Percentiles rank a stretch among this genome's conserved stretches.
Conservation (phyloP, 371 early-diverging fungal species). For the Mortierella sp. region DNA sequence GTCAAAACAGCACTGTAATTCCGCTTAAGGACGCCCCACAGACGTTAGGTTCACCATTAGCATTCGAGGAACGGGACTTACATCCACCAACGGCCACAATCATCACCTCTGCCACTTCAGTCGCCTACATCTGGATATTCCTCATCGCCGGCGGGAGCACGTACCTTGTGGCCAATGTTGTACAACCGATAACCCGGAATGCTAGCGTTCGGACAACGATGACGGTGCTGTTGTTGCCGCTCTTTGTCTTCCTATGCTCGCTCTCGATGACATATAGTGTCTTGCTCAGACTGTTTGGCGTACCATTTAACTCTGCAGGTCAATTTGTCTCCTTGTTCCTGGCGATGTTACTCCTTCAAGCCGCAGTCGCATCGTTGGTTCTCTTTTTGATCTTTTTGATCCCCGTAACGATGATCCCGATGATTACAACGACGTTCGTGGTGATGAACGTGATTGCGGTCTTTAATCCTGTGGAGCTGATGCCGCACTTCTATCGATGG, state of each 20-base stretch:
- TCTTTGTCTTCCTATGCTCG: conserved; percentile 20
- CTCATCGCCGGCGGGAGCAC: conserved; percentile 39
- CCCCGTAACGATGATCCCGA: conserved; percentile 27
- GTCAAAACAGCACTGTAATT: conserved; percentile 10
- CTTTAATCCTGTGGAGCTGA: conserved; percentile 36
- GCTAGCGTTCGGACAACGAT: conserved; percentile 25
- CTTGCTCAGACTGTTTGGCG: conserved; percentile 32
- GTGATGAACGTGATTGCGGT: conserved; percentile 48
- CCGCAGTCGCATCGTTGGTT: conserved; percentile 32
- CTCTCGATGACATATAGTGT: conserved; percentile 36
- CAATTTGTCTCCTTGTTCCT: conserved; percentile 38
- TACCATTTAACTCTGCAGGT: conserved; percentile 21
- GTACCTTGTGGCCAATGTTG: conserved; percentile 26
- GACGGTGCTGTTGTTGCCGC: conserved; percentile 13
- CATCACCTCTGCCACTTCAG: conserved; percentile 33
- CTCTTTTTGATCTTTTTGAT: conserved; percentile 40
- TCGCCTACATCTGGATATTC: conserved; percentile 48
- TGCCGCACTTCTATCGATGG: conserved; percentile 42
- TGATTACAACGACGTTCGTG: conserved; percentile 33
- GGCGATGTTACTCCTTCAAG: conserved; percentile 33
- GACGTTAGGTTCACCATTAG: conserved; percentile 29
- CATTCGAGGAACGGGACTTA: conserved; percentile 34
- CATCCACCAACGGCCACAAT: conserved; percentile 36
- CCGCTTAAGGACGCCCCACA: conserved; percentile 20
- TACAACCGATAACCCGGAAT: conserved; percentile 18